Conservation (phyloP, 106 monocot genomes). For the Dioscorea zingiberensis region DNA sequence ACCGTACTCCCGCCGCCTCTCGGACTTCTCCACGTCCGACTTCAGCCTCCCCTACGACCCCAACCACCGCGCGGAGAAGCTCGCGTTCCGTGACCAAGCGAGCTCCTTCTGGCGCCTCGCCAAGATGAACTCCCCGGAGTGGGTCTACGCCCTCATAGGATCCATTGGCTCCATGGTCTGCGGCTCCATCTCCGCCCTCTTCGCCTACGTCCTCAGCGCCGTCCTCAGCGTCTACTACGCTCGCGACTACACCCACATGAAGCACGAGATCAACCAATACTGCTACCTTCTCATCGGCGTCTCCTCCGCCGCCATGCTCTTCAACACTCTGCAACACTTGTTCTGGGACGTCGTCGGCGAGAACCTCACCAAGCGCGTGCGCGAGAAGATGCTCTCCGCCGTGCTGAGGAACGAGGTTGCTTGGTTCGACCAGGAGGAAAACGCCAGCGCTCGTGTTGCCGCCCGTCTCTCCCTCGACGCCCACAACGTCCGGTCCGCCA, state of each 20-base stretch:
- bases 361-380: slow-evolving; percentile 77
- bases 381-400: slow-evolving; percentile 84
- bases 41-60: slow-evolving; percentile 49
- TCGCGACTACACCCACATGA: slow-evolving; percentile 58
- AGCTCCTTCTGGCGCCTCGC: slow-evolving; percentile 87
- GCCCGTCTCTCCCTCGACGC: slow-evolving; percentile 73
- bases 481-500: slow-evolving; percentile 87
- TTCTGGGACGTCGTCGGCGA: slow-evolving; percentile 96
- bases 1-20: slow-evolving; percentile 77
- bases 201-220: slow-evolving; percentile 94
- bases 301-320: slow-evolving; percentile 80
- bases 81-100: slow-evolving; percentile 79
- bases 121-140: slow-evolving; percentile 96
- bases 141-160: slow-evolving; percentile 74
- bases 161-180: slow-evolving; percentile 90
- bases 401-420: slow-evolving; percentile 74
- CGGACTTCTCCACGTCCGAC: slow-evolving; percentile 77
- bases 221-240: slow-evolving; percentile 84
- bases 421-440: slow-evolving; percentile 93
- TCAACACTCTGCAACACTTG: slow-evolving; percentile 85
- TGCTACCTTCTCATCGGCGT: slow-evolving; percentile 89
- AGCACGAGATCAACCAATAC: slow-evolving; percentile 82
- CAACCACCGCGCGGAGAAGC: slow-evolving; percentile 41
- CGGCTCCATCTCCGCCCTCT: slow-evolving; percentile 85
- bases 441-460: slow-evolving; percentile 66